phyloP scores from a whole-genome alignment of 805 yeast genomes.

The Candida michaelii region DNA sequence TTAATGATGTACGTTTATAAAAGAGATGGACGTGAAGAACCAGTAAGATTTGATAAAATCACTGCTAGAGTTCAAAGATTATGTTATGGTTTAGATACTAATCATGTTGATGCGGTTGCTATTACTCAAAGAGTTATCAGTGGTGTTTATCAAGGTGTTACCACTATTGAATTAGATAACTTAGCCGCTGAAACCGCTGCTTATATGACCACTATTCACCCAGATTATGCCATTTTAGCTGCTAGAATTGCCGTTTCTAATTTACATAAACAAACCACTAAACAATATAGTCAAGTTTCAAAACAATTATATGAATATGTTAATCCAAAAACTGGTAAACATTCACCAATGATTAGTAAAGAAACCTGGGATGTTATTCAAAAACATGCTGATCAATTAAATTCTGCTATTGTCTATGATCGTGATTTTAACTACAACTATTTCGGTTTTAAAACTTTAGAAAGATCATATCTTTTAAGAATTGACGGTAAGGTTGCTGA shows the following conservation, averaged over 20 bases:
- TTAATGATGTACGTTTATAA: constrained; percentile 73
- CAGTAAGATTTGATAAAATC: constrained; percentile 93
- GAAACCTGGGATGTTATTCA: constrained; percentile 41
- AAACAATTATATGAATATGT: constrained; percentile 71
- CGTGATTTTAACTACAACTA: constrained; percentile 57
- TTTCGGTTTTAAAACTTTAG: constrained; percentile 62
- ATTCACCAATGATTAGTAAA: constrained; percentile 44
- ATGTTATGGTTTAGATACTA: constrained; percentile 90
- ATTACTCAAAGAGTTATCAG: constrained; percentile 94
- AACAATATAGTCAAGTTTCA: constrained; percentile 77
- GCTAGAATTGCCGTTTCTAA: constrained; percentile 95
- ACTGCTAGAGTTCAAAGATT: constrained; percentile 89
- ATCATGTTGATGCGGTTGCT: constrained; percentile 91
- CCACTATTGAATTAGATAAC: constrained; percentile 71
- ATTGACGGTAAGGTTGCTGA: constrained; percentile 58
- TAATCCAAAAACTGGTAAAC: constrained; percentile 75
- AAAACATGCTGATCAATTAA: constrained; percentile 41
- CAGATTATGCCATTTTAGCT: constrained; percentile 94
- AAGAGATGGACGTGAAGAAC: constrained; percentile 93
- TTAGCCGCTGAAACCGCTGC: constrained; percentile 96
- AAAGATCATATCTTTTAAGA: constrained; percentile 56
- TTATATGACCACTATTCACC: constrained; percentile 94
- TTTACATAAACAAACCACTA: constrained; percentile 91
- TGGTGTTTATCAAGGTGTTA: constrained; percentile 97
- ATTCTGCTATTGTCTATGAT: constrained; percentile 46